Percentiles rank a stretch among this genome's conserved stretches.
Conservation (phyloP, 805 yeast genomes). For the Saturnispora silvae region DNA sequence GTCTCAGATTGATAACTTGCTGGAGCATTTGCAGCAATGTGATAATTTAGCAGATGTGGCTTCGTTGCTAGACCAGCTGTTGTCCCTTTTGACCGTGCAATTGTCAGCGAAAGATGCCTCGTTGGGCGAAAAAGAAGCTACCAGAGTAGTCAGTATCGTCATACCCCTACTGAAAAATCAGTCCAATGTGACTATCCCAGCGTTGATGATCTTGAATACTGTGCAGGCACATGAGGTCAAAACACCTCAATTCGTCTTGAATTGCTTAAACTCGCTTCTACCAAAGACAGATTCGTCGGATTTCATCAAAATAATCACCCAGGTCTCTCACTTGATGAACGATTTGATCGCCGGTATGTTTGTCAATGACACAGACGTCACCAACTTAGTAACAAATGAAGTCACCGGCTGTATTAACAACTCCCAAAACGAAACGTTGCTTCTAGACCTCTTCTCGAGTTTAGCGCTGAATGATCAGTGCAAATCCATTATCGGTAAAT, state of each 20-base stretch:
- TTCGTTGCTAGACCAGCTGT: too few relatives aligned
- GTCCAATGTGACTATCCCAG: too few relatives aligned
- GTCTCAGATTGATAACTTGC: too few relatives aligned
- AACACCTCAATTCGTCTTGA: conserved; percentile 15
- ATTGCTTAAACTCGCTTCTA: conserved; percentile 16
- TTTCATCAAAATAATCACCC: conserved; percentile 13
- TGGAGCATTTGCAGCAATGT: too few relatives aligned
- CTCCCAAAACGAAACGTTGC: conserved; percentile 4
- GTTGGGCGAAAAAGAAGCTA: too few relatives aligned
- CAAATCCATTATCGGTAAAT: conserved; percentile 35
- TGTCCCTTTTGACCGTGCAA: too few relatives aligned
- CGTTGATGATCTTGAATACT: background rate
- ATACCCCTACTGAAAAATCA: too few relatives aligned
- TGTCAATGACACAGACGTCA: conserved; percentile 13
- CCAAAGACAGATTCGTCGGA: conserved; percentile 11
- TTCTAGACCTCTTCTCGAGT: conserved; percentile 30
- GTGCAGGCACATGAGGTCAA: conserved; percentile 3
- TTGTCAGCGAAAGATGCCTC: too few relatives aligned
- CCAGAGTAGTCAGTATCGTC: too few relatives aligned
- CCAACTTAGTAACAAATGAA: conserved; percentile 18
- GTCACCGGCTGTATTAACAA: conserved; percentile 8
- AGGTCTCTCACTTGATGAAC: conserved; percentile 18
- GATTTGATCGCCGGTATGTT: conserved; percentile 14
- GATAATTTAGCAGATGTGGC: too few relatives aligned
- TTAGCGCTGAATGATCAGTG: conserved; percentile 43